These are phyloP conservation scores for Neofusicoccum cordaticola DNA, from an alignment of 2,329 filamentous ascomycete genomes.

Conservation along the genomic window DNA sequence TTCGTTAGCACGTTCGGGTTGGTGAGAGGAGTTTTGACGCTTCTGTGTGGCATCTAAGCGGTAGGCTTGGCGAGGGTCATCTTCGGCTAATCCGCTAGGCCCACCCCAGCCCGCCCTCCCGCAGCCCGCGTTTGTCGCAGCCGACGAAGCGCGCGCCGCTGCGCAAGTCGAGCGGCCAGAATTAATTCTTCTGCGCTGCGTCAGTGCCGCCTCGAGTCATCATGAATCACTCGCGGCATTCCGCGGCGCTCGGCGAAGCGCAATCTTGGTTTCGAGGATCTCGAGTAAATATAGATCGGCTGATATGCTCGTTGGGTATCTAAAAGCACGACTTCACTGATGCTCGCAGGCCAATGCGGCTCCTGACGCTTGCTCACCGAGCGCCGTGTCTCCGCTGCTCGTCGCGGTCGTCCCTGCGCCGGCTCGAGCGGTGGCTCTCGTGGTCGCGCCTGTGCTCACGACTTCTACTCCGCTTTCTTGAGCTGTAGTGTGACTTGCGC, in stretches of 20 bases:
- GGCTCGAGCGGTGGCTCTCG: neutral
- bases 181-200: neutral
- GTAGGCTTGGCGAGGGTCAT: neutral
- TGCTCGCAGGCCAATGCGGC: no score
- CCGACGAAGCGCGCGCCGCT: neutral
- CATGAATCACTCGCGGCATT: neutral
- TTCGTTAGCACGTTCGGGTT: slow-evolving; percentile 15
- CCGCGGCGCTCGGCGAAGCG: no score
- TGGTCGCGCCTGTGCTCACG: neutral
- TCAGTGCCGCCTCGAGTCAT: neutral
- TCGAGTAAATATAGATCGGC: no score
- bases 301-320: neutral
- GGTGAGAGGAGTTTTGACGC: slow-evolving; percentile 14
- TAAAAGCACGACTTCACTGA: neutral
- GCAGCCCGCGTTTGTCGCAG: neutral
- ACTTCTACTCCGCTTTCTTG: neutral
- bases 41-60: slow-evolving; percentile 1
- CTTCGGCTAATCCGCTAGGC: neutral
- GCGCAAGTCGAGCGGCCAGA: neutral
- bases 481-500: neutral
- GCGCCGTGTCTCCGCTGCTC: neutral
- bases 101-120: neutral
- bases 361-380: neutral
- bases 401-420: neutral
- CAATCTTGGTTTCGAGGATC: no score